Base-by-base conservation (phyloP, 108 stramenopile species). In the Fragilariopsis cylindrus region DNA sequence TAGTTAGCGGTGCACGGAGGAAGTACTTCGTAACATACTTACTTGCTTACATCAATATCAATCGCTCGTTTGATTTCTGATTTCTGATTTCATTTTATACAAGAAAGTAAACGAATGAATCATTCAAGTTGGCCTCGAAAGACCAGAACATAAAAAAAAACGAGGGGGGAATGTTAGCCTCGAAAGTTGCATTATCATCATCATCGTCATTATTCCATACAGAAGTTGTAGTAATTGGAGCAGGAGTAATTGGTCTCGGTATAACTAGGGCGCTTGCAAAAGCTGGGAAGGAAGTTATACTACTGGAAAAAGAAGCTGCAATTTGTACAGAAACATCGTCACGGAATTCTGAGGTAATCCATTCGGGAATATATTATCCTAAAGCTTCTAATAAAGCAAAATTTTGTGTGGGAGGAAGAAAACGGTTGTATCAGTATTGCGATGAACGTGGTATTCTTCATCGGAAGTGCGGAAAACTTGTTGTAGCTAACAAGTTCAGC, bases 351-450 rank as follows among this genome's bases (percentile, higher is more conserved):
- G 87, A 95, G 73, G 94, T 95, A n/a, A 91, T 95, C 52, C 94
- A 95, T 72, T 90, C 90, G 46, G 94, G 94, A 4, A 78, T 95
- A 12, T 95, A 95, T 58, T 95, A 92, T 79, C 94, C 94, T 6
- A 21, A 49, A 4, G 15, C 55, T 7, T 80, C 82, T 48, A 56
- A 79, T 45, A 95, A 95, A 67, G 84, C 90, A n/a, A 75, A 69
- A 70, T 84, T 92, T 8, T 95, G 94, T 68, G 90, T 95, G 6
- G 57, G 80, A 64, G 94, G 94, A 48, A 87, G 87, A 56, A 72
- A 84, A n/a, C 42, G 75, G 12, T 57, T 95, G 50, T 95, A 95
- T 81, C 76, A 91, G 0, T 95, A 90, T 65, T 92, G 91, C 70
- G 42, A 57, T 8, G 70, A 84, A 21, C 80, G 89, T 16, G 48